Percentiles rank a stretch among this genome's conserved stretches.
Evolutionary conservation across 768 basidiomycete species (phyloP).

Genomic region (Paxillus ammoniavirescens): DNA sequence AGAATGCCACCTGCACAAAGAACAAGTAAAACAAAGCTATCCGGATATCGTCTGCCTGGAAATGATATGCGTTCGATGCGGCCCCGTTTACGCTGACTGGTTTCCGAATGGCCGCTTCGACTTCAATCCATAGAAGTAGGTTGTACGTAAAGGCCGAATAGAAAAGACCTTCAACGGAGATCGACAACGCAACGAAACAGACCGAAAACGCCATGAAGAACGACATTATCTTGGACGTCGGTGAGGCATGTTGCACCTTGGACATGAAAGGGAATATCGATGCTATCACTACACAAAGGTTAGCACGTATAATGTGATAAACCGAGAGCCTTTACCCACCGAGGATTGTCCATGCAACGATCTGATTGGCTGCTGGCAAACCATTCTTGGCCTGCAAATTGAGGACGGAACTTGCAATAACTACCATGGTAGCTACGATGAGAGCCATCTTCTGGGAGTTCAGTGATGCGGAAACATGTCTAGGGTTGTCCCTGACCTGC

Average conservation of each 20-base stretch:
- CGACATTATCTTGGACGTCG: constrained; percentile 51
- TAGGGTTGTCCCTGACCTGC: constrained; percentile 19
- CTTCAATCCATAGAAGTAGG: constrained; percentile 63
- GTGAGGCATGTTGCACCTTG: constrained; percentile 33
- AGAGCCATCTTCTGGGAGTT: constrained; percentile 38
- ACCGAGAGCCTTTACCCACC: constrained; percentile 39
- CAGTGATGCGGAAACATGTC: background rate
- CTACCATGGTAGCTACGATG: constrained; percentile 43
- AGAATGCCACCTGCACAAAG: constrained; percentile 85
- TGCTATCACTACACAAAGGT: constrained; percentile 40
- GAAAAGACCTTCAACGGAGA: constrained; percentile 80
- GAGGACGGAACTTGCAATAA: constrained; percentile 57
- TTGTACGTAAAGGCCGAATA: constrained; percentile 66
- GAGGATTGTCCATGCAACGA: constrained; percentile 63
- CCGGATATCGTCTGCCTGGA: constrained; percentile 61
- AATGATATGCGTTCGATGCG: constrained; percentile 14
- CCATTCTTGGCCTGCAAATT: constrained; percentile 67
- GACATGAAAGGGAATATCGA: constrained; percentile 51
- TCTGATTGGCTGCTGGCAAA: constrained; percentile 58
- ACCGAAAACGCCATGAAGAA: constrained; percentile 73
- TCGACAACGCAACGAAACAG: constrained; percentile 77
- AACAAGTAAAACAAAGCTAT: constrained; percentile 82
- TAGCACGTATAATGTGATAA: background rate
- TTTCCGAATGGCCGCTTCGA: constrained; percentile 44
- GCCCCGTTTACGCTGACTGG: background rate